A percentile compares a stretch with the other conserved stretches of the same genome.
Conservation (phyloP, 2,329 filamentous ascomycete genomes). For the Colletotrichum australisinense region DNA sequence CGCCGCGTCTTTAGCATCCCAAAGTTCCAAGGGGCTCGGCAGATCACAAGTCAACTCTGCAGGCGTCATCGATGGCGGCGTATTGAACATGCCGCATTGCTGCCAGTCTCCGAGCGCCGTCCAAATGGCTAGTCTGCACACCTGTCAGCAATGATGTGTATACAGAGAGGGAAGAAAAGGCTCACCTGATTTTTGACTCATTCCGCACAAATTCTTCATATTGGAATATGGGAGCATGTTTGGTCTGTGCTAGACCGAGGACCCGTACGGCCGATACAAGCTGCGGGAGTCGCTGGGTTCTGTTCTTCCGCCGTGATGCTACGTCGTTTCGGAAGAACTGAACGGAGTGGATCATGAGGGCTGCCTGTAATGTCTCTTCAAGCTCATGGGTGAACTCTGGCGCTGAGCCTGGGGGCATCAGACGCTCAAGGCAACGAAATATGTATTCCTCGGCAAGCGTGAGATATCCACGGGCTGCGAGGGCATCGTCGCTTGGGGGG, state of each 20-base stretch:
- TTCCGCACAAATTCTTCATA: constrained; percentile 36
- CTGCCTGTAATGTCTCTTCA: constrained; percentile 40
- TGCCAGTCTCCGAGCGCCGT: constrained; percentile 42
- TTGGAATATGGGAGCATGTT: constrained; percentile 20
- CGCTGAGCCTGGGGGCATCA: constrained; percentile 12
- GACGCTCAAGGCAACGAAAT: constrained; percentile 30
- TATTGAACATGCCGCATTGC: constrained; percentile 41
- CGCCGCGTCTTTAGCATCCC: constrained; percentile 38
- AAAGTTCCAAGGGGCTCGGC: constrained; percentile 39
- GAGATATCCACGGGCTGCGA: constrained; percentile 29
- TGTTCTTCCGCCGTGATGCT: constrained; percentile 22
- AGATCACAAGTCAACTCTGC: constrained; percentile 41
- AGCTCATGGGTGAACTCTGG: constrained; percentile 15
- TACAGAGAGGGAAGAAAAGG: background rate
- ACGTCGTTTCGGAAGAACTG: constrained; percentile 38
- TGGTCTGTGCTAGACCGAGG: constrained; percentile 32
- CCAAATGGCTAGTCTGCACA: constrained; percentile 39
- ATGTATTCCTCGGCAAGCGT: constrained; percentile 37
- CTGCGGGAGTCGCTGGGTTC: constrained; percentile 34
- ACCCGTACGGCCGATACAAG: constrained; percentile 38
- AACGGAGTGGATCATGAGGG: constrained; percentile 38
- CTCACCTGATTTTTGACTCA: constrained; percentile 39
- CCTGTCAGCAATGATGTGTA: background rate
- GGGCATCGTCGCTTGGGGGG: constrained; percentile 36
- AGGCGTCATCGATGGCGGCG: constrained; percentile 37